Evolutionary conservation across 768 basidiomycete genomes (phyloP), one percentile per base, ranked within the genome.

Genomic region (Mycena chlorophos): DNA sequence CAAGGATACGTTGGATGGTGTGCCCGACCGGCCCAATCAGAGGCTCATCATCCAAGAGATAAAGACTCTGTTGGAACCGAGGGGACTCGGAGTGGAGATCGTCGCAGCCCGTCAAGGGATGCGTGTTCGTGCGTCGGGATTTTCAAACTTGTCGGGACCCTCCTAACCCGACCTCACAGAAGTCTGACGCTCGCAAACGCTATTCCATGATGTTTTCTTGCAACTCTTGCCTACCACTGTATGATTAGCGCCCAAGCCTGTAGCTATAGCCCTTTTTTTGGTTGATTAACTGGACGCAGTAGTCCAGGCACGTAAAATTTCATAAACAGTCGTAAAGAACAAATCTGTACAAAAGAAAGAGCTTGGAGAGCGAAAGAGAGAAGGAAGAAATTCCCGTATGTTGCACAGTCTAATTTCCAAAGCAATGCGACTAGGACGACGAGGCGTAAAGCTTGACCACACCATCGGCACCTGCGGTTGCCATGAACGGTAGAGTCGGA

Each of bases 401-500:
- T n/a, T n/a, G 53, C 52, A 52, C 60, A 57, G 49, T 62, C 60
- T 62, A 62, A 45, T 58, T 57, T 39, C 51, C 54, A 57, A 50
- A 54, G 40, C 55, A 51, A 31, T 22, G 31, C 60, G 57, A 72
- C 78, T 78, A 91, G 73, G 89, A 92, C 65, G 89, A 89, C 58
- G 89, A 89, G 58, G 90, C 89, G 69, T 91, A 97, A 25, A 98
- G 77, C 71, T 93, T 93, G 57, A 98, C 86, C 42, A 93, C 88
- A 25, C 95, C 94, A 72, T 98, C 96, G 13, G 93, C 92, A n/a
- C 96, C 96, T 19, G 91, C 91, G 69, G 91, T 96, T 16, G 89
- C 92, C 81, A 97, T 85, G 66, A 94, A 85, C 26, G 90, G 89
- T 54, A 94, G 71, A 56, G 87, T 82, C 13, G 88, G 85, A 67